Evolutionary conservation across 148 eudicot species (phyloP), one percentile per base, ranked within the genome.

Genomic region (Talinum fruticosum): DNA sequence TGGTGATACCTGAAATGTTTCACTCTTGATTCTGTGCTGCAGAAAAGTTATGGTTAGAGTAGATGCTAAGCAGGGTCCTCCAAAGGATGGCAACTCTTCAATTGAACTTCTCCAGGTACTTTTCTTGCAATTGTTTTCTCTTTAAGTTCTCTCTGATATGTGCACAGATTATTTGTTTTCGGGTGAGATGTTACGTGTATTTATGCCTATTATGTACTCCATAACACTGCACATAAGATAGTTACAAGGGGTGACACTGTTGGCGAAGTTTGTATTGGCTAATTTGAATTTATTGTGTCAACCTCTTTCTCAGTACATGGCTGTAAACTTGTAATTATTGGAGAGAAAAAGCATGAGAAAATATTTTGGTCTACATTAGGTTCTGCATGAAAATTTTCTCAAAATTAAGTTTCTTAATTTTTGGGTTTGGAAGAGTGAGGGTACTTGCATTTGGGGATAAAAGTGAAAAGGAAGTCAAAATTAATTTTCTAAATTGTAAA

Each of bases 21-120:
- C 37, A 13, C 28, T 49, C 36, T 80, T 18, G 16, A 64, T 29
- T 75, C 24, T 76, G 21, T 54, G 26, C 44, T 87, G 84, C 90
- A 96, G 99, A 85, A 96, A 93, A 87, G 90, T 96, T 80, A 93
- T 96, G 99, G 93, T 96, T 64, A 90, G 97, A 38, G 97, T 96
- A 36, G 97, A 93, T 89, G 93, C 97, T 83, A 91, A 88, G 87
- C 99, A 96, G 84, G 99, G 99, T 78, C 87, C 92, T 80, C 92
- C 97, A 21, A 96, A 91, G 88, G 99, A 96, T 82, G 99, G 99
- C 64, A 91, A 91, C 82, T 88, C 93, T 82, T 87, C 97, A 51
- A 84, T 96, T 78, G 99, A 93, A 84, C 89, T 88, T 81, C 87
- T 96, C 81, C 94, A 89, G 95, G 99, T 96, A 84, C 69, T 49